Conservation (phyloP, 139 green algal genomes). For the Chlamydomonas sp. region DNA sequence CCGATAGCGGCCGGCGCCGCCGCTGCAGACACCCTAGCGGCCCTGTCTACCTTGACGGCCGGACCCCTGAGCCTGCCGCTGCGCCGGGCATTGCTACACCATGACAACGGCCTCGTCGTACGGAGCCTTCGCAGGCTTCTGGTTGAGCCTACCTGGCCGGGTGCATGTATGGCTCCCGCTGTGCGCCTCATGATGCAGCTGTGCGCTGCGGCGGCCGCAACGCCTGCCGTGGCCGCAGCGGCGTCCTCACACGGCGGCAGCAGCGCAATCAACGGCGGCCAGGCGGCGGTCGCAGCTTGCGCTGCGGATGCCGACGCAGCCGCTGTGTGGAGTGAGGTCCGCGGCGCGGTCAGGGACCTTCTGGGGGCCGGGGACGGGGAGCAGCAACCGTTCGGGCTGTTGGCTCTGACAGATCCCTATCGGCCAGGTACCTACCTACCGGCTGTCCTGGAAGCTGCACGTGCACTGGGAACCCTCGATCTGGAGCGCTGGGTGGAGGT, state of each 20-base stretch:
- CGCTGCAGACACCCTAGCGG: neutral
- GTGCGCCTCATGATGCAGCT: neutral
- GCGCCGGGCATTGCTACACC: neutral
- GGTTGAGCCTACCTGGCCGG: neutral
- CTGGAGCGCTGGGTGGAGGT: neutral
- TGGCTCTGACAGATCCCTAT: too few relatives aligned
- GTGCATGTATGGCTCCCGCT: neutral
- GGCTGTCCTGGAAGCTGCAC: neutral
- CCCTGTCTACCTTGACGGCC: neutral
- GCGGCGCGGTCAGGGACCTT: neutral
- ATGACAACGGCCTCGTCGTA: neutral
- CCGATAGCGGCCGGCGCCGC: too few relatives aligned
- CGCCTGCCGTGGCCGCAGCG: neutral
- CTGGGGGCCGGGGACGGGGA: neutral
- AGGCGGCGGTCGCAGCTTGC: too few relatives aligned
- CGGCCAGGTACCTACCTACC: neutral
- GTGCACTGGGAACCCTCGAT: neutral
- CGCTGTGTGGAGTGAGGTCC: neutral
- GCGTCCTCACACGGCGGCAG: too few relatives aligned
- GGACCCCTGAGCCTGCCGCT: neutral
- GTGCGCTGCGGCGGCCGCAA: neutral
- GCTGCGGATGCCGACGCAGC: neutral
- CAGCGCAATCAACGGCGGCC: too few relatives aligned
- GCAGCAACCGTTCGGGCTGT: too few relatives aligned
- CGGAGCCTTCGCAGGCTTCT: neutral